Evolutionary conservation across 495 filamentous ascomycete genomes (phyloP), one percentile per base, ranked within the genome.

Genomic region (Sporormia fimetaria): DNA sequence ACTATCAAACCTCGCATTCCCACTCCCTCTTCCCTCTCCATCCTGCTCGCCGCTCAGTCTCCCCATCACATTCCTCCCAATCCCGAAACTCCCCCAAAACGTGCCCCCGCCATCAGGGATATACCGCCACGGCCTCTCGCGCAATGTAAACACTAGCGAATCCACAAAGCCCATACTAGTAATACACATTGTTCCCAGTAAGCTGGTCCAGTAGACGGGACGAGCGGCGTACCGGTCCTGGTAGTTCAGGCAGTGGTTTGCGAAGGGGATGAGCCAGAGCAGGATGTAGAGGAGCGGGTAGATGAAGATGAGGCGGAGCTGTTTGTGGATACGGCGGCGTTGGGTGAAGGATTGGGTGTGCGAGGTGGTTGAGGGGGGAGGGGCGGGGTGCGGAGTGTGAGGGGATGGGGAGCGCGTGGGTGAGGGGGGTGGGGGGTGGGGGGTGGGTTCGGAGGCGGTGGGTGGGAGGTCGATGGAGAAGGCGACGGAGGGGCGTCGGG

Each of bases 241-340:
- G 59, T 77, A 82, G 26, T 68, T 65, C 25, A 76, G 50, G 37
- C 70, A 64, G 56, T 84, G 74, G 17, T 63, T 64, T 10, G 78
- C 58, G 54, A 85, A 81, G 9, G 81, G 80, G n/a, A 76, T 58
- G 24, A 80, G 55, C 81, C 81, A 87, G 59, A 81, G 71, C 18
- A 75, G 49, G n/a, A 78, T 65, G 62, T 85, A 85, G 34, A 77
- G 64, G 10, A 75, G 51, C 5, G 81, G 81, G 57, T 87, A 85
- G 32, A 78, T 72, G 53, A 85, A 81, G 2, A 85, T 60, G 21
- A 78, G 65, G 30, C 76, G 69, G 8, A 85, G 63, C 48, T 85
- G 81, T 4, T 75, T 70, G 23, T 67, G 69, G 44, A 81, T 78
- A 33, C 67, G 67, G 26, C 68, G 62, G 28, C 76, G 65, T 16